Base-by-base conservation (phyloP, 2,329 filamentous ascomycete species). In the Cladorrhinum sp. region DNA sequence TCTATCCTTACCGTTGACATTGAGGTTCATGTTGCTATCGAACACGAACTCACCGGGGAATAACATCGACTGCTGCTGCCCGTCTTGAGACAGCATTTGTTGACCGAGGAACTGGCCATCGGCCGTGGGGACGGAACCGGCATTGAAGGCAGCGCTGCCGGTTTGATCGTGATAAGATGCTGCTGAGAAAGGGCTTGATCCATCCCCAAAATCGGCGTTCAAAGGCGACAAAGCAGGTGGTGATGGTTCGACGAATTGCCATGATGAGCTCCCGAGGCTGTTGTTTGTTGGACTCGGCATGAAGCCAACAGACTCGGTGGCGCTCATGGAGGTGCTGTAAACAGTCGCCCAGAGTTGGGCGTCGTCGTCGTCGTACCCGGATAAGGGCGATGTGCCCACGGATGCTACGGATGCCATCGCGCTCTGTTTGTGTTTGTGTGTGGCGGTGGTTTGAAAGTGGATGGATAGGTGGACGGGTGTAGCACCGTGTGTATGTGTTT, bases 241-340 rank as follows among this genome's bases (percentile, higher is more conserved):
- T 22, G 74, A 74, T 22, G 66, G 63, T 59, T 72, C 68, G 12
- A 73, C 76, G 75, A 5, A 84, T 70, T 12, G 75, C 76, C 78
- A 85, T 22, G 81, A 85, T 20, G 81, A 81, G 38, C 76, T 77
- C 3, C 64, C 64, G 65, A 84, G 69, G 61, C 81, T 84, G 13
- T 77, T 76, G 65, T 77, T 81, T 10, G 77, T 77, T 4, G 82
- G 81, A 63, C 82, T 83, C 24, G 78, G 76, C 18, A 80, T 71
- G 62, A 82, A 79, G 18, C 75, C 77, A 9, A 77, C 71, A 0
- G 78, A 78, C 0, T 72, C 75, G 0, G 76, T 22, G 18, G 41
- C 41, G 41, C 41, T 45, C 41, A 45, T 66, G 2, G 68, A 72
- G 16, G 75, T 75, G 25, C 68, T 71, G 59, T 56, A 61, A 52